Percentiles rank a stretch among this genome's conserved stretches.
These are phyloP conservation scores for Hymenoscyphus albidus DNA, from an alignment of 2,329 filamentous ascomycete genomes.

Conservation along the genomic window DNA sequence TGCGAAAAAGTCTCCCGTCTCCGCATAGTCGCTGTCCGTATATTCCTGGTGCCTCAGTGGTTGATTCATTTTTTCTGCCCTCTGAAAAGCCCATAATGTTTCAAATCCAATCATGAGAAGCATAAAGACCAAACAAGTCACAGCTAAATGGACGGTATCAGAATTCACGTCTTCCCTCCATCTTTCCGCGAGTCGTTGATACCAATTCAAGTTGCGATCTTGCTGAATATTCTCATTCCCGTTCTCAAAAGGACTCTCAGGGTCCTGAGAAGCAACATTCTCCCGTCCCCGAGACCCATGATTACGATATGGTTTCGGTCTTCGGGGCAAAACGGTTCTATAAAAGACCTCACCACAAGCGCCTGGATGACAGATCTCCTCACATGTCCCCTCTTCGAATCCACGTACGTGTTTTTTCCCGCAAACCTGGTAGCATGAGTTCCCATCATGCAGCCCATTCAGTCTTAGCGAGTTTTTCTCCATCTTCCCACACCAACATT, in stretches of 20 bases:
- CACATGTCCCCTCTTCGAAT: neutral
- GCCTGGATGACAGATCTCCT: conserved; percentile 2
- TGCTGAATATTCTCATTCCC: neutral
- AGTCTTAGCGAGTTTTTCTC: too few relatives aligned
- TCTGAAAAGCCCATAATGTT: neutral
- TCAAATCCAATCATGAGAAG: neutral
- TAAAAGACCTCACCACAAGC: conserved; percentile 2
- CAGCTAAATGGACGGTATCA: neutral
- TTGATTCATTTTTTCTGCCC: neutral
- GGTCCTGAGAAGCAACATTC: too few relatives aligned
- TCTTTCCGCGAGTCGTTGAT: neutral
- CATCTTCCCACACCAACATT: conserved; percentile 4
- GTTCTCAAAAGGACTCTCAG: too few relatives aligned
- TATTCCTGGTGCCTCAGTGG: neutral
- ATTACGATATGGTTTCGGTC: neutral
- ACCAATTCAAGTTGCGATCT: neutral
- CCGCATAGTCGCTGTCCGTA: neutral
- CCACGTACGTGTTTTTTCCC: neutral
- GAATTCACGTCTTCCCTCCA: neutral
- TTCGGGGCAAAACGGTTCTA: neutral
- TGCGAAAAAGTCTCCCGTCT: neutral
- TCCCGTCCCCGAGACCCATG: neutral
- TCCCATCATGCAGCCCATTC: neutral
- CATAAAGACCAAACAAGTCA: neutral
- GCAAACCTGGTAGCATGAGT: neutral